Conservation (phyloP, 495 filamentous ascomycete species). For the Gamarada debralockiae region DNA sequence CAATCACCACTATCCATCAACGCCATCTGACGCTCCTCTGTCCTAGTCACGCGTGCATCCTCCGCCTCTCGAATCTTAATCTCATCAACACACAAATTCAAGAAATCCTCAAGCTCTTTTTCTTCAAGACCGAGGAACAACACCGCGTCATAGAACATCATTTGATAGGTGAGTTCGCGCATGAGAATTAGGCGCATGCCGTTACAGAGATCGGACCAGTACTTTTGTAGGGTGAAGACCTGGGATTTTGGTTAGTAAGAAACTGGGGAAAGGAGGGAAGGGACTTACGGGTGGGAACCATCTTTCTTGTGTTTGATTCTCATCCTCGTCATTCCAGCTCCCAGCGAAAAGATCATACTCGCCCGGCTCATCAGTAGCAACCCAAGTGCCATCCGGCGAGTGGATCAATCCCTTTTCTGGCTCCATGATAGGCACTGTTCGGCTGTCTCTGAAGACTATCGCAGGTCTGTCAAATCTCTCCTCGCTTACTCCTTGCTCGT, state of each 20-base stretch:
- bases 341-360: background rate
- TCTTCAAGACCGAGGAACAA: background rate
- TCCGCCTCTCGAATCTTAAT: background rate
- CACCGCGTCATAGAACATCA: background rate
- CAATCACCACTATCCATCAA: background rate
- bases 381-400: too few relatives aligned
- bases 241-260: background rate
- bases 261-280: background rate
- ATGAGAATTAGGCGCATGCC: constrained; percentile 10
- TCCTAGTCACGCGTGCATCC: background rate
- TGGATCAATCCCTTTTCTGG: background rate
- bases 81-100: background rate
- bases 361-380: background rate
- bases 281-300: background rate
- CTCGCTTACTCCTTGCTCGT: too few relatives aligned
- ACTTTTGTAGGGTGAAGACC: background rate
- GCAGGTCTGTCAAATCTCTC: too few relatives aligned
- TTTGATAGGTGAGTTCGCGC: background rate
- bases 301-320: background rate
- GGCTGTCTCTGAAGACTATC: background rate
- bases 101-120: background rate
- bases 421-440: background rate
- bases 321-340: background rate
- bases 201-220: constrained; percentile 16
- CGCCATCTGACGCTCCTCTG: background rate